Base-by-base conservation (phyloP, 177 flowering plant species). In the Vitis hybrid region DNA sequence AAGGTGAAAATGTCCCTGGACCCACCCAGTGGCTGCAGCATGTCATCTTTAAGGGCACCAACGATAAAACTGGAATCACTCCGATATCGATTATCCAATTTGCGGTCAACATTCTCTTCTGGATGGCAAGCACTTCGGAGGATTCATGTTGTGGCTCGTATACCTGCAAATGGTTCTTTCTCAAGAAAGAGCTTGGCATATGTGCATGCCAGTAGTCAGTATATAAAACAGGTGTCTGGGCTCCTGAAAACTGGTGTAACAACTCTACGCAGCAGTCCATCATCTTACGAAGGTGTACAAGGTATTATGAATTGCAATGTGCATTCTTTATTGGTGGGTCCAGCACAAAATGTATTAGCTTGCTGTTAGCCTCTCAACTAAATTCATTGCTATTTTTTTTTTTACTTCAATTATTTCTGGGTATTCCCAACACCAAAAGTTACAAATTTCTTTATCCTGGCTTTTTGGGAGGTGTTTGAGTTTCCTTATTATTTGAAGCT, bases 21-120 rank as follows among this genome's bases (percentile, higher is more conserved):
- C 46, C 88, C 89, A 68, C 93, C 99, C 15, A 83, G 91, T 15
- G 94, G 98, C 62, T 94, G 99, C 78, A 86, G 84, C 66, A 88
- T 90, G 62, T 68, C 85, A 71, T 78, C 91, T 60, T 21, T 89
- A 16, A 87, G 65, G 70, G 67, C 85, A 10, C 87, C 92, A 21
- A 55, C 27, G 14, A 54, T 91, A 35, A 88, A 81, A 65, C 16
- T 87, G 70, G 88, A 84, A 30, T 65, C 86, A 1, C 46, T 91
- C 21, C 81, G 81, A 46, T 32, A 77, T 71, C 85, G 72, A 40
- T 46, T 90, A 12, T 81, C 85, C 60, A 83, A 69, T 73, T 60
- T 88, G 12, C 88, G 79, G 66, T 82, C 89, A 67, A 62, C 83
- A 40, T 61, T 90, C 18, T 81, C 86, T 68, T 80, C 96, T 78